A percentile compares a stretch with the other conserved stretches of the same genome.
phyloP scores from a whole-genome alignment of 106 monocot species.

The Platanthera guangdongensis region DNA sequence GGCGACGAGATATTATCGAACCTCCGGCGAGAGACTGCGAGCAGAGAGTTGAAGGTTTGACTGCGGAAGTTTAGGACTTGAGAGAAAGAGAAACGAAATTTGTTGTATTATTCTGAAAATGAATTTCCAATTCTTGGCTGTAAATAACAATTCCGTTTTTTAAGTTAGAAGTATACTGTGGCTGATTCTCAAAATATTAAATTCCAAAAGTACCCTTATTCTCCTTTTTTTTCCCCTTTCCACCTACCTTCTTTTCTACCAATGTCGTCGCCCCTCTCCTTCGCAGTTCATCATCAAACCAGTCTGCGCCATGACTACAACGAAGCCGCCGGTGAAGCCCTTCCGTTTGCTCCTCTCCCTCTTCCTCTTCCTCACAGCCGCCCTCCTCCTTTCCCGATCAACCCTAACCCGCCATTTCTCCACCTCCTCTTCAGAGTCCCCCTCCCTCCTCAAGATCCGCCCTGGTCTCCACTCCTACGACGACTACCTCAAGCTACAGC shows the following conservation, averaged over 20 bases:
- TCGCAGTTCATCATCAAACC: neutral
- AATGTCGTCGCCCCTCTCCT: neutral
- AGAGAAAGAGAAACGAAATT: too few relatives aligned
- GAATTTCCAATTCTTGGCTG: too few relatives aligned
- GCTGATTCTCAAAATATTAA: neutral
- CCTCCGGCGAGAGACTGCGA: too few relatives aligned
- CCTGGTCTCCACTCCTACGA: slow-evolving; percentile 51
- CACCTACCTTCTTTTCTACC: neutral
- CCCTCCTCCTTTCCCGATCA: slow-evolving; percentile 4
- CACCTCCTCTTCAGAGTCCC: neutral
- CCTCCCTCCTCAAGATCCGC: slow-evolving; percentile 50
- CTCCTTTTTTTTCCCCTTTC: neutral
- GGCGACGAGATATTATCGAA: too few relatives aligned
- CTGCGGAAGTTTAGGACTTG: too few relatives aligned
- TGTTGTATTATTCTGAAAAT: too few relatives aligned
- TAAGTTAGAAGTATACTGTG: too few relatives aligned
- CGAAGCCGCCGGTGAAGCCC: slow-evolving; percentile 20
- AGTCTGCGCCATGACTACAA: neutral
- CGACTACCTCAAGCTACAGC: slow-evolving; percentile 68
- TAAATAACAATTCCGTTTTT: too few relatives aligned
- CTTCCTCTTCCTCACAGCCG: slow-evolving; percentile 11
- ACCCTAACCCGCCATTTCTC: neutral
- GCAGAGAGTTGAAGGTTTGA: too few relatives aligned
- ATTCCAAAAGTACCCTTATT: neutral
- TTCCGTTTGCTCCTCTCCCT: slow-evolving; percentile 33